Conservation (phyloP, 2,329 filamentous ascomycete genomes). For the Curvularia hawaiiensis region DNA sequence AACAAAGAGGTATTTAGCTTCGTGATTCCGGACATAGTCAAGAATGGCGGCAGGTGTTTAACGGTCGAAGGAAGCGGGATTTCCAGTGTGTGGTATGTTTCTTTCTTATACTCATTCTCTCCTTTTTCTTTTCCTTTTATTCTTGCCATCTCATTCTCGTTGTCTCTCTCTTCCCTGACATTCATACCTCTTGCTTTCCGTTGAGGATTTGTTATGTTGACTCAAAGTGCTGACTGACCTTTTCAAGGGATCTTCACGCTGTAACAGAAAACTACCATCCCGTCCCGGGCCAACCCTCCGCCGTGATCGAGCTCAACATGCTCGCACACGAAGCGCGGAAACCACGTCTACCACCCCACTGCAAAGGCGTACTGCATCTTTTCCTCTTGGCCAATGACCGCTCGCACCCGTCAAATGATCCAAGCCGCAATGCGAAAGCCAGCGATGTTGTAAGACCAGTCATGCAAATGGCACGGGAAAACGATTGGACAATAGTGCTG, state of each 20-base stretch:
- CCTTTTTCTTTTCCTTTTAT: background rate
- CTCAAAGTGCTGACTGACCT: background rate
- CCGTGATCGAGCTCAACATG: slow-evolving; percentile 4
- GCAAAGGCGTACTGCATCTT: slow-evolving; percentile 9
- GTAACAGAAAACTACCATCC: background rate
- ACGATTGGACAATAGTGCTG: slow-evolving; percentile 11
- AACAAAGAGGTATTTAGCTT: slow-evolving; percentile 7
- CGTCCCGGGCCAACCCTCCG: slow-evolving; percentile 1
- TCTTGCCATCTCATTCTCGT: no score
- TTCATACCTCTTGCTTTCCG: background rate
- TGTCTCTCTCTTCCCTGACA: background rate
- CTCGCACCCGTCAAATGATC: background rate
- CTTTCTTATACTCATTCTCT: background rate
- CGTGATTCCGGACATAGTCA: background rate
- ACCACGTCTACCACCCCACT: background rate
- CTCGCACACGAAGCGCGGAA: background rate
- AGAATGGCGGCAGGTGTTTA: slow-evolving; percentile 7
- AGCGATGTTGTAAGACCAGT: slow-evolving; percentile 13
- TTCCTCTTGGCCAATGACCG: slow-evolving; percentile 12
- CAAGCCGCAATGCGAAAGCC: slow-evolving; percentile 3
- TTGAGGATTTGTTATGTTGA: background rate
- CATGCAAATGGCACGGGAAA: slow-evolving; percentile 11
- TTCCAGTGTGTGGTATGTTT: slow-evolving; percentile 13
- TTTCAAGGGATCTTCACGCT: background rate
- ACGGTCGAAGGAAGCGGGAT: slow-evolving; percentile 11